Conservation (phyloP, 441 rosid genomes). For the Corymbia citriodora region DNA sequence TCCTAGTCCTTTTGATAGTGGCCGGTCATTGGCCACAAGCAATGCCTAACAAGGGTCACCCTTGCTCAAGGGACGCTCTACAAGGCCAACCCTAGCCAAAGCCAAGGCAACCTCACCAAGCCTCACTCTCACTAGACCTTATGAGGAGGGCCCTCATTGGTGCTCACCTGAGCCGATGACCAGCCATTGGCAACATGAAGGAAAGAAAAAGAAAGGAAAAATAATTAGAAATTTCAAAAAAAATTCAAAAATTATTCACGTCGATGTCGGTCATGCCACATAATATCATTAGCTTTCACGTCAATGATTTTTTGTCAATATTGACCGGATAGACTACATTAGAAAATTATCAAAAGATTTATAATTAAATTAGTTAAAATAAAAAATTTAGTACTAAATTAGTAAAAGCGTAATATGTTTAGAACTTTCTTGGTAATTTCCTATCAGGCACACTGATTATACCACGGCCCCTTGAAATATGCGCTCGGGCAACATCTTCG, state of each 20-base stretch:
- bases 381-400: too few species aligned
- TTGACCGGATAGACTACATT: too few species aligned
- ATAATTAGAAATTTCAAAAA: rapidly evolving
- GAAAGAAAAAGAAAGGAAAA: too few species aligned
- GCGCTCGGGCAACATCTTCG: neutral
- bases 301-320: too few species aligned
- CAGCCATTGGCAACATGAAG: neutral
- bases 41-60: rapidly evolving
- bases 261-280: too few species aligned
- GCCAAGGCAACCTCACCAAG: rapidly evolving
- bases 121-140: neutral
- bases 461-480: neutral
- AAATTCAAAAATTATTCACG: too few species aligned
- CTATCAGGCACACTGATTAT: rapidly evolving
- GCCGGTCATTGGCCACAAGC: neutral
- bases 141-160: neutral
- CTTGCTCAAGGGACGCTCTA: neutral
- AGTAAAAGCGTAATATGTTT: too few species aligned
- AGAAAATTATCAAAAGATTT: too few species aligned
- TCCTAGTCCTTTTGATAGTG: too few species aligned
- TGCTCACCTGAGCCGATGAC: neutral
- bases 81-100: neutral
- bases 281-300: too few species aligned
- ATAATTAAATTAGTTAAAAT: too few species aligned
- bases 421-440: neutral